Evolutionary conservation across 345 rosid species (phyloP).

Genomic region (Gossypium australe): DNA sequence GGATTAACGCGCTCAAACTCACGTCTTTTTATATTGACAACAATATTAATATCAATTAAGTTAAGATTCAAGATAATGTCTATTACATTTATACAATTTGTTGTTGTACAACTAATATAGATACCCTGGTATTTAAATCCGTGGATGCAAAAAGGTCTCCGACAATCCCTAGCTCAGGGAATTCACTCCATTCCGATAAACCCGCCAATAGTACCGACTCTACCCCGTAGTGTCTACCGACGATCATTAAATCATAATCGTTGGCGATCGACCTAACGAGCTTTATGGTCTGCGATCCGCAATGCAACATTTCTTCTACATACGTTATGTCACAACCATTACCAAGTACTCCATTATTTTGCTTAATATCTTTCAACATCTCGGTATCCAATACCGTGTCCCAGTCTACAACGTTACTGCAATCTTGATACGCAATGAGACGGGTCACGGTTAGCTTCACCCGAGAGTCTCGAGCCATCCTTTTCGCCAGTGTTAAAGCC

Average conservation of each 20-base stretch:
- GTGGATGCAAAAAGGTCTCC: conserved; percentile 61
- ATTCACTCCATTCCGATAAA: conserved; percentile 53
- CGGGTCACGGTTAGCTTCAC: conserved; percentile 28
- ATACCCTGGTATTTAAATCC: conserved; percentile 33
- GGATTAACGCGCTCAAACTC: too few species aligned
- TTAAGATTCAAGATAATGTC: neutral
- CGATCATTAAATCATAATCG: conserved; percentile 37
- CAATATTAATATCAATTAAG: too few species aligned
- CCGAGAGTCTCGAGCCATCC: conserved; percentile 1
- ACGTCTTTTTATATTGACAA: too few species aligned
- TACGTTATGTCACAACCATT: conserved; percentile 13
- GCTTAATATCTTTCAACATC: too few species aligned
- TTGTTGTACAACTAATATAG: conserved; percentile 57
- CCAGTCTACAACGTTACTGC: conserved; percentile 18
- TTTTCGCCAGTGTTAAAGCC: conserved; percentile 24
- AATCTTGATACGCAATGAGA: conserved; percentile 7
- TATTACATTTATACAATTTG: conserved; percentile 17
- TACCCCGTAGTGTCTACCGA: conserved; percentile 40
- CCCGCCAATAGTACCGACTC: conserved; percentile 32
- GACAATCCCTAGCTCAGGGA: conserved; percentile 56
- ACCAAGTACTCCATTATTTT: neutral
- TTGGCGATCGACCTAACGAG: conserved; percentile 27
- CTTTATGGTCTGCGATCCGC: conserved; percentile 34
- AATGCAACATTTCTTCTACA: conserved; percentile 22
- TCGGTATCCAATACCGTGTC: conserved; percentile 30